Percentiles rank a stretch among this genome's conserved stretches.
phyloP scores from a whole-genome alignment of 2,329 filamentous ascomycete genomes.

The Zymoseptoria brevis region DNA sequence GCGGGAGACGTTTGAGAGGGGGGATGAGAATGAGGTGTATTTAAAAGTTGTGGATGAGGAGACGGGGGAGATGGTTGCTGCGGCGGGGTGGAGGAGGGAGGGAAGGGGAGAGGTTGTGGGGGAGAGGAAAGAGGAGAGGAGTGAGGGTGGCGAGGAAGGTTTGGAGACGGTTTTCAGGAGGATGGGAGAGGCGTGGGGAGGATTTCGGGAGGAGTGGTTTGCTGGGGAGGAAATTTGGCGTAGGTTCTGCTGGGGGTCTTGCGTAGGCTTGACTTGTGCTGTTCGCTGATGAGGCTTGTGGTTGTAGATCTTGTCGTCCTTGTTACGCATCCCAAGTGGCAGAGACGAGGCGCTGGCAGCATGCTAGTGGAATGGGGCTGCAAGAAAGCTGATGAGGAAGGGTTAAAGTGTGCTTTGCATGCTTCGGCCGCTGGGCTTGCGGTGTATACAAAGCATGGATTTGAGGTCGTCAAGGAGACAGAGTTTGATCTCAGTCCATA shows the following conservation, averaged over 20 bases:
- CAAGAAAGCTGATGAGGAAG: slow-evolving; percentile 32
- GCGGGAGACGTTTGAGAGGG: background rate
- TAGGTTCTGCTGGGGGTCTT: background rate
- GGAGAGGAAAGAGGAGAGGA: background rate
- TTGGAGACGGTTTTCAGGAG: background rate
- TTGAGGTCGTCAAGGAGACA: slow-evolving; percentile 15
- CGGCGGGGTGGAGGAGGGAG: background rate
- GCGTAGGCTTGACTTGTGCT: background rate
- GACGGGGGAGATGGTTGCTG: background rate
- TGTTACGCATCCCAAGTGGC: background rate
- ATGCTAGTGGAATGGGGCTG: slow-evolving; percentile 34
- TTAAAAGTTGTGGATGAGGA: background rate
- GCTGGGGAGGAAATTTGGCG: background rate
- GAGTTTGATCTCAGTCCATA: slow-evolving; percentile 18
- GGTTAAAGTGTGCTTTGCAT: slow-evolving; percentile 29
- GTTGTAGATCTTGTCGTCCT: background rate
- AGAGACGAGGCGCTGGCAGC: slow-evolving; percentile 13
- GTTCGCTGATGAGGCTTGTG: background rate
- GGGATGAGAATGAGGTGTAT: background rate
- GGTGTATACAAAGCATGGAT: slow-evolving; percentile 33
- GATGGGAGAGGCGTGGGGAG: background rate
- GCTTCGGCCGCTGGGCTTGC: slow-evolving; percentile 25
- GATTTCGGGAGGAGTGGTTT: background rate
- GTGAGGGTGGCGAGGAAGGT: background rate
- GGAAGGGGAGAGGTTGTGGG: background rate